A percentile compares a stretch with the other conserved stretches of the same genome.
Conservation (phyloP, 78 protist genomes). For the Goniomonas avonlea region DNA sequence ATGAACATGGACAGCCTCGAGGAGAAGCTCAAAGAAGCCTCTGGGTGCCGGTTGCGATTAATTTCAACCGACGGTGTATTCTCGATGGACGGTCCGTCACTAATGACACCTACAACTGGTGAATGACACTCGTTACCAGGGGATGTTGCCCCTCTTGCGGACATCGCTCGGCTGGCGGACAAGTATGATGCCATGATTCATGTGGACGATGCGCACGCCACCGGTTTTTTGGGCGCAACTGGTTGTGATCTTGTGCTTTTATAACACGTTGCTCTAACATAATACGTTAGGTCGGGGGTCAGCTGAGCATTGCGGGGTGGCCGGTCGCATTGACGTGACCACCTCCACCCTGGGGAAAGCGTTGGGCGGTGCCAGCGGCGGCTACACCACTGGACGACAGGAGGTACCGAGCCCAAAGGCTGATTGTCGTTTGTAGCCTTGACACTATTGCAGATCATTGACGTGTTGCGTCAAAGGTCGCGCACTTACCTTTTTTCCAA, state of each 20-base stretch:
- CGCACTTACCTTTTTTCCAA: conserved; percentile 73
- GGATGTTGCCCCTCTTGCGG: conserved; percentile 57
- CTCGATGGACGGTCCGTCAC: conserved; percentile 84
- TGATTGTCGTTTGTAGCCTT: too few relatives aligned
- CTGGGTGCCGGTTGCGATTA: not conserved
- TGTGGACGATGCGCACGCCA: conserved; percentile 68
- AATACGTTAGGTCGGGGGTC: too few relatives aligned
- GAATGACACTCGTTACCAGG: too few relatives aligned
- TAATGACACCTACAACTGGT: too few relatives aligned
- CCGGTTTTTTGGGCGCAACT: conserved; percentile 59
- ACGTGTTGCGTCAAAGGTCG: conserved; percentile 44
- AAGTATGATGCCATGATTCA: conserved; percentile 54
- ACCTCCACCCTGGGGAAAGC: conserved; percentile 67
- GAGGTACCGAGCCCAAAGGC: too few relatives aligned
- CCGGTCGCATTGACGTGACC: conserved; percentile 46
- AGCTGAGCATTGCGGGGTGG: conserved; percentile 24
- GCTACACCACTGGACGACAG: conserved; percentile 48
- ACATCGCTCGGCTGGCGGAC: too few relatives aligned
- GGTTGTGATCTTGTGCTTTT: too few relatives aligned
- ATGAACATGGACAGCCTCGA: conserved; percentile 56
- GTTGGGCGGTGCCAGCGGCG: conserved; percentile 58
- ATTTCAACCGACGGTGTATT: conserved; percentile 67
- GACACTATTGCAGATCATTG: too few relatives aligned
- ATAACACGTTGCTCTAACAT: too few relatives aligned
- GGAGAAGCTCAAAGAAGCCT: conserved; percentile 34